Conservation (phyloP, 768 basidiomycete species). For the Auricularia sp. region DNA sequence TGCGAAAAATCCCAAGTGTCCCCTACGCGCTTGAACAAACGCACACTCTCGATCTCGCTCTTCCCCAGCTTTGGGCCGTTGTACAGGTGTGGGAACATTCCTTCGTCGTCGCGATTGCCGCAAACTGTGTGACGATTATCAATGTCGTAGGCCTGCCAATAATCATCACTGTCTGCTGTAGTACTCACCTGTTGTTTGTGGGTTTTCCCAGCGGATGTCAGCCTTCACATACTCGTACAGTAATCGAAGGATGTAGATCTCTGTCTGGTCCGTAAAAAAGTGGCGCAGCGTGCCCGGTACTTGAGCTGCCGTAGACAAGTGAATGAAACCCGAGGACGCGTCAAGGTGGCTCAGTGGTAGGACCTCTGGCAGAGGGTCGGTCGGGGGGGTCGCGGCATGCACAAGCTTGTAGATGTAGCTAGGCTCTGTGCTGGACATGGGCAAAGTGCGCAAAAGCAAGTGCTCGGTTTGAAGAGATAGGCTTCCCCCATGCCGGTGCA, state of each 20-base stretch:
- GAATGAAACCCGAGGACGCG: slow-evolving; percentile 37
- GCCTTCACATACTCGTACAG: slow-evolving; percentile 30
- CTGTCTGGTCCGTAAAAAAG: slow-evolving; percentile 35
- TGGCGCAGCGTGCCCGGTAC: slow-evolving; percentile 34
- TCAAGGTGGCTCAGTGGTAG: slow-evolving; percentile 46
- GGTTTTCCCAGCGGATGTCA: slow-evolving; percentile 41
- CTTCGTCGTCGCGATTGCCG: slow-evolving; percentile 35
- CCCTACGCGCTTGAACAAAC: slow-evolving; percentile 17
- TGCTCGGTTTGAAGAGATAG: not conserved
- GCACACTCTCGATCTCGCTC: slow-evolving; percentile 35
- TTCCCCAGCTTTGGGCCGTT: slow-evolving; percentile 34
- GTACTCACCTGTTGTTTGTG: slow-evolving; percentile 23
- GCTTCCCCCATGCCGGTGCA: not conserved
- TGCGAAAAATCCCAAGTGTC: slow-evolving; percentile 25
- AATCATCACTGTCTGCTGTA: no score
- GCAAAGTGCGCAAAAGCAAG: not conserved
- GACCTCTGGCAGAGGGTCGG: slow-evolving; percentile 31
- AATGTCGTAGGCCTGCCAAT: not conserved
- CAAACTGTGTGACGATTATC: slow-evolving; percentile 20
- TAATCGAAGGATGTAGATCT: slow-evolving; percentile 36
- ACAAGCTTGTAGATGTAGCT: slow-evolving; percentile 57
- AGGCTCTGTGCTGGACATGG: slow-evolving; percentile 19
- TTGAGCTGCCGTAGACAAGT: slow-evolving; percentile 46
- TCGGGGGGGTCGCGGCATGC: slow-evolving; percentile 28
- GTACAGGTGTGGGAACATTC: slow-evolving; percentile 47